These are phyloP conservation scores for Cucumis variabilis DNA, from an alignment of 331 rosid genomes.

Conservation along the genomic window DNA sequence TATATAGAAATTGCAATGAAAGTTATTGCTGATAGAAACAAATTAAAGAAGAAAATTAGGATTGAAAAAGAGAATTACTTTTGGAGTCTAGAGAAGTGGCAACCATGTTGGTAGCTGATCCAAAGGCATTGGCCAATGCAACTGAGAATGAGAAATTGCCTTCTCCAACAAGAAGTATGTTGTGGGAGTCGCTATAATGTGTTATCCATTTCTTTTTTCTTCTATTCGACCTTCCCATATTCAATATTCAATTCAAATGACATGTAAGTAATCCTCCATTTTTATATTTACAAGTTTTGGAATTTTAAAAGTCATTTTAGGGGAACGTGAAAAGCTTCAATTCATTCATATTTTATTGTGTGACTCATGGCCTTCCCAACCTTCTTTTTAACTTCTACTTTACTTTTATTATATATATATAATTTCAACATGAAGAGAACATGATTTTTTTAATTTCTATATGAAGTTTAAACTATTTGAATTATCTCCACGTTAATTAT, in stretches of 20 bases:
- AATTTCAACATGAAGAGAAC: too few relatives aligned
- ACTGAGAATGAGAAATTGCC: slow-evolving; percentile 49
- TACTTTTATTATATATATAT: too few relatives aligned
- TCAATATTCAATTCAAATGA: too few relatives aligned
- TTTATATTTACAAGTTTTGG: not conserved
- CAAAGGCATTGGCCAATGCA: slow-evolving; percentile 42
- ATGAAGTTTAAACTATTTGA: too few relatives aligned
- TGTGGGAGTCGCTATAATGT: slow-evolving; percentile 40
- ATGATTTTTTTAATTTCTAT: too few relatives aligned
- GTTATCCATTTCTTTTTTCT: slow-evolving; percentile 7
- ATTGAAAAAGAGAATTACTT: slow-evolving; percentile 4
- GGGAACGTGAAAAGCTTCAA: not conserved
- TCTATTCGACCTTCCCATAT: not conserved
- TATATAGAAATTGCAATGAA: too few relatives aligned
- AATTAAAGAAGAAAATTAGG: not conserved
- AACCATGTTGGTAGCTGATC: slow-evolving; percentile 39
- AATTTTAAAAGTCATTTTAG: not conserved
- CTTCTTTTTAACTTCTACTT: too few relatives aligned
- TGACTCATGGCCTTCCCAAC: too few relatives aligned
- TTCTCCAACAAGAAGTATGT: slow-evolving; percentile 51
- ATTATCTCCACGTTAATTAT: too few relatives aligned
- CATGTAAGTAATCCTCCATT: too few relatives aligned
- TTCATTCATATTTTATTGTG: too few relatives aligned
- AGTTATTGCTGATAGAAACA: not conserved
- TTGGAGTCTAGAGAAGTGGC: slow-evolving; percentile 46